Evolutionary conservation across 169 alveolate genomes (phyloP), one percentile per base, ranked within the genome.

Genomic region (Eimeria sp.): DNA sequence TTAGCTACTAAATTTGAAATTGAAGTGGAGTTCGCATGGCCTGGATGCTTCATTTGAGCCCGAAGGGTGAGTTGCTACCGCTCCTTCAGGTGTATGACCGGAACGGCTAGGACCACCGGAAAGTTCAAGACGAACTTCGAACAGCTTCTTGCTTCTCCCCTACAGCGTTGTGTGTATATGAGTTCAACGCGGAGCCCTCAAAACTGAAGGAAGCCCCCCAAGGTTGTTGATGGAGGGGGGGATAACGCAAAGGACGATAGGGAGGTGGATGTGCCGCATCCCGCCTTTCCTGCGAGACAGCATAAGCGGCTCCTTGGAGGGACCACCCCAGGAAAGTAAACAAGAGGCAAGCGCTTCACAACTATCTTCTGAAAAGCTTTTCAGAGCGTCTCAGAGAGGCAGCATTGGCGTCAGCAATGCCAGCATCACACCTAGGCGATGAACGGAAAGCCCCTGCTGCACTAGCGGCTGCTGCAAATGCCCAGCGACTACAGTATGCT

Each of bases 11-110:
- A 25, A 3, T n/a, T 10, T 65, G 75, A 7, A 5, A 18, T 65
- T 20, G 9, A 65, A 65, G 11, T n/a, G 22, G 34, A 65, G 10
- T n/a, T 65, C 16, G 75, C 43, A 14, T 25, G 34, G 43, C 22
- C 75, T 5, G 34, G 43, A 9, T 65, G 75, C 14, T 65, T 40
- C 75, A n/a, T 65, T 34, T 9, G n/a, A 65, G n/a, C 43, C 75
- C 75, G 75, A n/a, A n/a, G 75, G 43, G 43, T 65, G 75, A n/a
- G 75, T 43, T 65, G 75, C 75, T n/a, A 43, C 75, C 43, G 75
- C 43, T 25, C 75, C 43, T n/a, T 65, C 75, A 61, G 70, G 43
- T 5, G 43, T 20, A n/a, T 65, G 22, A 6, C 45, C 18, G 75
- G 43, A 65, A 25, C 75, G 18, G 75, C 75, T 65, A 20, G 43